Conservation (phyloP, 1,139 yeast genomes). For the Saccharomyces uvarum region DNA sequence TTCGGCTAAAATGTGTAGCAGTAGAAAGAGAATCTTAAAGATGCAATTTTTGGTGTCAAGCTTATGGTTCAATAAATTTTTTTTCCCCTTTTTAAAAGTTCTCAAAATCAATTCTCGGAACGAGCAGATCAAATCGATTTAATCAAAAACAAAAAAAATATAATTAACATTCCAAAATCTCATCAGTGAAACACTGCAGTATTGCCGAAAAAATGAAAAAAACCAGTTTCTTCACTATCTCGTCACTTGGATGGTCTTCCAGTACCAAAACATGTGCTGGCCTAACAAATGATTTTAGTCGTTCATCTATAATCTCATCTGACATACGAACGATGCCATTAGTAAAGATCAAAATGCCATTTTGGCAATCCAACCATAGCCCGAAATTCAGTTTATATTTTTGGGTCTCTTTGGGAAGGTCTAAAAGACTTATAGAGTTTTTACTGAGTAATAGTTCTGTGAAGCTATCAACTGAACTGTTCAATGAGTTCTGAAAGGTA, state of each 20-base stretch:
- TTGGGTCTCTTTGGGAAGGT: background rate
- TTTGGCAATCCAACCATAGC: slow-evolving; percentile 19
- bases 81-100: background rate
- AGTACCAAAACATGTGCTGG: slow-evolving; percentile 15
- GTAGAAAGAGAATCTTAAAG: background rate
- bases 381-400: slow-evolving; percentile 10
- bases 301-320: background rate
- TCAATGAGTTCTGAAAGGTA: background rate
- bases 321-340: slow-evolving; percentile 11
- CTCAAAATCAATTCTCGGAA: no score
- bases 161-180: background rate
- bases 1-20: background rate
- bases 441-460: background rate
- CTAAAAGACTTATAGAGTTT: background rate
- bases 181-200: slow-evolving; percentile 16
- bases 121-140: no score
- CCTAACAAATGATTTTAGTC: slow-evolving; percentile 4
- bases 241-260: slow-evolving; percentile 9
- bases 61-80: background rate
- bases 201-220: slow-evolving; percentile 20
- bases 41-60: background rate
- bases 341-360: slow-evolving; percentile 19
- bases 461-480: slow-evolving; percentile 1
- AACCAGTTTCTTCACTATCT: slow-evolving; percentile 15
- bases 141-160: background rate